A percentile compares a stretch with the other conserved stretches of the same genome.
Evolutionary conservation across 2,329 filamentous ascomycete species (phyloP).

Genomic region (Hypoxylon sp.): DNA sequence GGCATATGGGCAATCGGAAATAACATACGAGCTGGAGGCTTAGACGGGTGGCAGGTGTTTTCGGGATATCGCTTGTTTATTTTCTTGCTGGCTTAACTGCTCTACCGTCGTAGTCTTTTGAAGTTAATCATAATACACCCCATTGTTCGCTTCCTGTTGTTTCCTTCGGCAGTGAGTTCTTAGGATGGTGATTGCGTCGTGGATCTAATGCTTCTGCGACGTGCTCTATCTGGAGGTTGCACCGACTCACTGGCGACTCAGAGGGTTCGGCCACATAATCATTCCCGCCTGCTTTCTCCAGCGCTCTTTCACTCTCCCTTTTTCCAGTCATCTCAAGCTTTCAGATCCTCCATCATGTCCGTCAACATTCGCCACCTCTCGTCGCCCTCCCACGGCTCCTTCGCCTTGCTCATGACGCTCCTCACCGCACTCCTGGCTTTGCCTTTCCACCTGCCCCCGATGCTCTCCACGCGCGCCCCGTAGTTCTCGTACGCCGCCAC

Average conservation of each 20-base stretch:
- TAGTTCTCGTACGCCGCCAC: conserved; percentile 87
- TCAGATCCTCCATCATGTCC: conserved; percentile 67
- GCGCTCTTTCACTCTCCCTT: not conserved
- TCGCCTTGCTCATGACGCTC: conserved; percentile 84
- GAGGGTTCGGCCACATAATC: not conserved
- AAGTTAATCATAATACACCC: conserved; percentile 24
- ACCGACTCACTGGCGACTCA: not conserved
- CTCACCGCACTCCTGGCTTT: conserved; percentile 88
- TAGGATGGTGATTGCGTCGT: not conserved
- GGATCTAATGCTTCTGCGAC: not conserved
- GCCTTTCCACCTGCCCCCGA: conserved; percentile 86
- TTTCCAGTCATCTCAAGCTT: conserved; percentile 60
- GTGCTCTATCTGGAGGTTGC: too few species aligned
- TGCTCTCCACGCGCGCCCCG: conserved; percentile 71
- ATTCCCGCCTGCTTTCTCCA: not conserved
- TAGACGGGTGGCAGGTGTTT: conserved; percentile 34
- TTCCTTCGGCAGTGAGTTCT: not conserved
- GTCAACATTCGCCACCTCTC: conserved; percentile 73
- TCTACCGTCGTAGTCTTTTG: not conserved
- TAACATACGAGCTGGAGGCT: conserved; percentile 2
- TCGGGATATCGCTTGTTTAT: conserved; percentile 10
- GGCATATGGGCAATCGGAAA: conserved; percentile 4
- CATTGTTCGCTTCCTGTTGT: not conserved
- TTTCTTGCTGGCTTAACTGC: conserved; percentile 4
- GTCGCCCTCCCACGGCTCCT: conserved; percentile 83